Percentiles rank a stretch among this genome's conserved stretches.
Evolutionary conservation across 1,139 yeast genomes (phyloP).

Genomic region (Blastobotrys buckinghamii): DNA sequence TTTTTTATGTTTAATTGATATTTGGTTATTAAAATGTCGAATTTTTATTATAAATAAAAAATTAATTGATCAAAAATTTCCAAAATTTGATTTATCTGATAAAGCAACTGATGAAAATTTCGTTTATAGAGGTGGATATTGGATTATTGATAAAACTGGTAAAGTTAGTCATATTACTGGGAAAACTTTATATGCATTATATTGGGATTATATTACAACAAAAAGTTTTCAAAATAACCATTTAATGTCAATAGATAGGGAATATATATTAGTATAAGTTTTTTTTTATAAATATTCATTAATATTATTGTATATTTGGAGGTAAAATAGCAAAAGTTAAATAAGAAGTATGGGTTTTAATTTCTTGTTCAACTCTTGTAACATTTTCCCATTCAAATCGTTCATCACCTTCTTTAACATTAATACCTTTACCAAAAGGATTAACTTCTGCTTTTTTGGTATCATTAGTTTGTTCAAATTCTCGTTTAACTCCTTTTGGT

Average conservation of each 20-base stretch:
- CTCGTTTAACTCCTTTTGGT: slow-evolving; percentile 8
- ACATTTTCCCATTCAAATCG: slow-evolving; percentile 76
- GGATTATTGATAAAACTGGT: slow-evolving; percentile 3
- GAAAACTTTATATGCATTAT: slow-evolving; percentile 1
- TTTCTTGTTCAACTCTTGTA: slow-evolving; percentile 73
- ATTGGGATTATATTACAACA: not conserved
- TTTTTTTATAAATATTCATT: too few species aligned
- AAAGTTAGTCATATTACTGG: slow-evolving; percentile 6
- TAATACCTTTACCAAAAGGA: slow-evolving; percentile 83
- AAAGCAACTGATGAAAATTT: not conserved
- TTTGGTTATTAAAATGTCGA: not conserved
- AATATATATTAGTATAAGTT: not conserved
- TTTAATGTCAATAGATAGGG: not conserved
- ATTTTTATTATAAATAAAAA: not conserved
- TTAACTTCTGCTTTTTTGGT: slow-evolving; percentile 55
- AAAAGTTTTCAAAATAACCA: not conserved
- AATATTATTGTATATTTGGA: slow-evolving; percentile 20
- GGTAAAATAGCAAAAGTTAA: slow-evolving; percentile 71
- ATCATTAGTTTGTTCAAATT: slow-evolving; percentile 14
- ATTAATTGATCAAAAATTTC: not conserved
- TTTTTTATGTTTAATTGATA: slow-evolving; percentile 6
- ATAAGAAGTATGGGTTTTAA: slow-evolving; percentile 92
- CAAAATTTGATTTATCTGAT: slow-evolving; percentile 4
- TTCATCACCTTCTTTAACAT: slow-evolving; percentile 82
- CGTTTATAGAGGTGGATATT: slow-evolving; percentile 1